Percentiles rank a stretch among this genome's conserved stretches.
These are phyloP conservation scores for Neckera pumila DNA, from an alignment of 225 moss, liverwort and hornwort species.

Conservation along the genomic window DNA sequence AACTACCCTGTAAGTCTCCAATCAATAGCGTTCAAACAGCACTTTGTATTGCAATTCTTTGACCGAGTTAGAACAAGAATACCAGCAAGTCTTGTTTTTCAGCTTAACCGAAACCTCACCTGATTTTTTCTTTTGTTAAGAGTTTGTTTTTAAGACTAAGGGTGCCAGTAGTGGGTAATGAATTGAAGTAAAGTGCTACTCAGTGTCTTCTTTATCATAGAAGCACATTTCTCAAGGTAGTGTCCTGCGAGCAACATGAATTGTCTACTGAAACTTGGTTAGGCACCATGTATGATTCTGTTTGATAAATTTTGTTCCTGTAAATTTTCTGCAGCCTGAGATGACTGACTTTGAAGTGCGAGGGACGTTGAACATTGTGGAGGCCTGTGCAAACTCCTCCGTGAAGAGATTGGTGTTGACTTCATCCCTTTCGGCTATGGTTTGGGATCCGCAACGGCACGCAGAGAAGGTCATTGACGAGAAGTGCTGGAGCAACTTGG, in stretches of 20 bases:
- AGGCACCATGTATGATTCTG: background rate
- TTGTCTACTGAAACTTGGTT: background rate
- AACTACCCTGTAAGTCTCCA: conserved; percentile 36
- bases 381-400: conserved; percentile 66
- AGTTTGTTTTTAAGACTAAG: background rate
- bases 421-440: conserved; percentile 73
- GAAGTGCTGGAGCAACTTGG: conserved; percentile 83
- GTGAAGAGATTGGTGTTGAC: conserved; percentile 71
- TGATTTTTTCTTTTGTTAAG: background rate
- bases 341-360: conserved; percentile 67
- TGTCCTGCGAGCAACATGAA: background rate
- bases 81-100: background rate
- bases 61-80: background rate
- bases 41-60: background rate
- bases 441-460: conserved; percentile 54
- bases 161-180: background rate
- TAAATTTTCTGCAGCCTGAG: conserved; percentile 37
- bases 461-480: conserved; percentile 58
- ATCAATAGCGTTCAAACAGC: background rate
- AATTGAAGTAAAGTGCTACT: background rate
- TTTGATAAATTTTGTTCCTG: background rate
- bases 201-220: background rate
- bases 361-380: conserved; percentile 68
- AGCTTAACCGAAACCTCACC: background rate
- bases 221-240: background rate